Base-by-base conservation (phyloP, 345 rosid genomes). In the Melaleuca quinquenervia region DNA sequence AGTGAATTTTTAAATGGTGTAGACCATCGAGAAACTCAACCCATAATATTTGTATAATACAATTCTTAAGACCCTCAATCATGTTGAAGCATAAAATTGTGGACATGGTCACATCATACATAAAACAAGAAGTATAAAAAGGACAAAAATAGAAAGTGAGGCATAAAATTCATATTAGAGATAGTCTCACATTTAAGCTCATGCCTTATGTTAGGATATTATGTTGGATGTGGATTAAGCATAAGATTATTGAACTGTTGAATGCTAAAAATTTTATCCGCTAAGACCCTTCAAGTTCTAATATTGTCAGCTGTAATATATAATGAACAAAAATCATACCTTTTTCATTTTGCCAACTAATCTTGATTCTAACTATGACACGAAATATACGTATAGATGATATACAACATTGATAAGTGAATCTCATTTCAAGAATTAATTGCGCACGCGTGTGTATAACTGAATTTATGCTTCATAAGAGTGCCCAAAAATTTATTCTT, bases 271-370 rank as follows among this genome's bases (percentile, higher is more conserved):
- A 41, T 9, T 78, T 49, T 45, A 8, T 0, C 9, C 9, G 13
- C 82, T 3, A n/a, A 0, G 12, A 11, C 70, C n/a, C n/a, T n/a
- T n/a, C 32, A 0, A 58, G 18, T 58, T 32, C 18, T 11, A 58
- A 58, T 13, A 8, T 58, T 4, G 26, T n/a, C 1, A 1, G 4
- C n/a, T n/a, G n/a, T n/a, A 32, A 58, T 11, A 8, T n/a, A 12
- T 58, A 4, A 0, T n/a, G 7, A 56, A 56, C n/a, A 26, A n/a
- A 56, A 58, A 58, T 8, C 12, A n/a, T 16, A 32, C n/a, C n/a
- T n/a, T 3, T 58, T 58, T n/a, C 2, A 58, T 58, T 58, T 58
- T 4, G 0, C 29, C 26, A 56, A 56, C 24, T 56, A 56, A 26
- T 58, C n/a, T 32, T 12, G 8, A 12, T 58, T 58, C n/a, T 6